Conservation (phyloP, 805 yeast genomes). For the Nakazawaea pomicola region DNA sequence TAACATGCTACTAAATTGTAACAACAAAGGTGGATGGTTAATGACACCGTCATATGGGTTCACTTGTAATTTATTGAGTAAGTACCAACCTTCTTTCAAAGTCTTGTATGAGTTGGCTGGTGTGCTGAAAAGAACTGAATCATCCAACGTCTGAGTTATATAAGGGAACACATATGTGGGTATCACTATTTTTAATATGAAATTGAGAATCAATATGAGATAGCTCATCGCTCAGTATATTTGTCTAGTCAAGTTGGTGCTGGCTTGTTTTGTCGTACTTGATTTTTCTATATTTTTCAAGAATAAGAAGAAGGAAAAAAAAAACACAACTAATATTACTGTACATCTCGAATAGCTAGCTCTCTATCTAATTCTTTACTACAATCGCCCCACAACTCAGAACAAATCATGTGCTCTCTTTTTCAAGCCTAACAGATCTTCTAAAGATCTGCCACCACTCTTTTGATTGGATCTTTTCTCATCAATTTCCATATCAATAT, state of each 20-base stretch:
- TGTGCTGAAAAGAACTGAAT: conserved; percentile 63
- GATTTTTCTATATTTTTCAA: background rate
- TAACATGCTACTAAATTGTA: conserved; percentile 41
- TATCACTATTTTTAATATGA: conserved; percentile 20
- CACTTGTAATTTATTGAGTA: conserved; percentile 45
- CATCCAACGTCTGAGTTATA: conserved; percentile 31
- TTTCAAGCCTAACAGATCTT: conserved; percentile 10
- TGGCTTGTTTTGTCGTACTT: background rate
- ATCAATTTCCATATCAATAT: conserved; percentile 10
- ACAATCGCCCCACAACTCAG: no score
- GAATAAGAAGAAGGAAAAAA: no score
- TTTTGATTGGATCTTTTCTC: conserved; percentile 7
- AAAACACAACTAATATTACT: no score
- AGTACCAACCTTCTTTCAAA: conserved; percentile 62
- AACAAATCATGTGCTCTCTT: no score
- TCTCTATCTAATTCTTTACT: no score
- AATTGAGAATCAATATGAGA: conserved; percentile 19
- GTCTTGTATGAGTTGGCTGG: conserved; percentile 67
- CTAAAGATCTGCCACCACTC: conserved; percentile 6
- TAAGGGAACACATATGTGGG: conserved; percentile 24
- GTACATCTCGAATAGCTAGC: no score
- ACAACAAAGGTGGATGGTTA: conserved; percentile 78
- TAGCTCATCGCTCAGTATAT: background rate
- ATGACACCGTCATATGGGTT: conserved; percentile 71
- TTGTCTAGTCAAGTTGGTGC: background rate